Evolutionary conservation across 768 basidiomycete species (phyloP).

Genomic region (Candolleomyces aberdarensis): DNA sequence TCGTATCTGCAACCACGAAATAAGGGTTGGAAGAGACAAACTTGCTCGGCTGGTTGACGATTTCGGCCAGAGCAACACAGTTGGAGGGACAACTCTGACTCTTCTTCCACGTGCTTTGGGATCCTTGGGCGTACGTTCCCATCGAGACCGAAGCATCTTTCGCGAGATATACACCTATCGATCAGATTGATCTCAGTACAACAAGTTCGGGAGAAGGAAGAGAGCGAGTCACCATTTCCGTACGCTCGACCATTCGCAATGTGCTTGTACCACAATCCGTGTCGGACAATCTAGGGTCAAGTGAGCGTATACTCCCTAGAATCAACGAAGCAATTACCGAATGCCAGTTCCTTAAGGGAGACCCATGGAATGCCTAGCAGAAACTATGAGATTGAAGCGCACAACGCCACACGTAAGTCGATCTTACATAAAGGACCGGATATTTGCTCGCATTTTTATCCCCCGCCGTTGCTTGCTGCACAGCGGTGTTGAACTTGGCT

Average conservation of each 20-base stretch:
- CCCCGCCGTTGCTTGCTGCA: conserved; percentile 34
- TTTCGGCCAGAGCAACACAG: conserved; percentile 61
- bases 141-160: conserved; percentile 53
- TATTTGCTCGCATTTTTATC: conserved; percentile 41
- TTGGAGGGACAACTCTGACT: conserved; percentile 43
- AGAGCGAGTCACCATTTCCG: conserved; percentile 48
- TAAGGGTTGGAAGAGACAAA: conserved; percentile 53
- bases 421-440: conserved; percentile 43
- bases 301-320: background rate
- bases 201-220: too few species aligned
- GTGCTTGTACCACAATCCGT: conserved; percentile 63
- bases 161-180: conserved; percentile 63
- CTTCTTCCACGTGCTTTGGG: conserved; percentile 45
- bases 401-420: background rate
- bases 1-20: conserved; percentile 59
- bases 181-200: background rate
- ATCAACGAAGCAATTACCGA: conserved; percentile 39
- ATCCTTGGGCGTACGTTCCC: conserved; percentile 35
- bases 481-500: conserved; percentile 53
- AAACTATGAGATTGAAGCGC: background rate
- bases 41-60: conserved; percentile 55
- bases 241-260: conserved; percentile 57
- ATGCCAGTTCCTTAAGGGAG: conserved; percentile 65
- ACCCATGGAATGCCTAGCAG: conserved; percentile 65
- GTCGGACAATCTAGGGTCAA: conserved; percentile 55